Base-by-base conservation (phyloP, 2,329 filamentous ascomycete species). In the Aspergillus oerlinghausenensis region DNA sequence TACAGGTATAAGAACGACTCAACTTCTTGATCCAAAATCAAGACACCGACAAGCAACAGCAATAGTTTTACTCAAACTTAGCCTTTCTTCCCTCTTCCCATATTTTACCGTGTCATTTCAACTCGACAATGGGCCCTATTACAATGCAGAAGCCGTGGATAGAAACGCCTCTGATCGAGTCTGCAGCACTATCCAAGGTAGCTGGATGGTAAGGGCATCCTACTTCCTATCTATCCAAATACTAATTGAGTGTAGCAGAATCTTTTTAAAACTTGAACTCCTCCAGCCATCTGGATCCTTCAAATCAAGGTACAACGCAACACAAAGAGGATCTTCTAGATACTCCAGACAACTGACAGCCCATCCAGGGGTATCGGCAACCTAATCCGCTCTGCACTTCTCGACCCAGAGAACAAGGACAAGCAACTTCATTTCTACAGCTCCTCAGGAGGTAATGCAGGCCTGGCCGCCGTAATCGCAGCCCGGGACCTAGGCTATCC, bases 211-310 rank as follows among this genome's bases (percentile, higher is more conserved):
- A 64, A 52, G 60, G 43, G 49, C 14, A 45, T 19, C 17, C 8
- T 14, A 50, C 21, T 14, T 10, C 49, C 48, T 21, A 21, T 29
- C 32, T 6, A 49, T 40, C 45, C 7, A 55, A 29, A 50, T 50
- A 51, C 25, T 5, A 38, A 14, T 7, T 29, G 28, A 10, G 47
- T 49, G 6, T 52, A 76, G 89, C 78, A 87, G 87, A 78, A 84
- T 94, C 67, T 89, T 88, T 70, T 85, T 94, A 67, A 94, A 94
- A 73, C 82, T 93, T 53, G 90, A 94, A 61, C 87, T 87, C 66
- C 82, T 92, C 38, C 90, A 95, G 69, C 90, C 89, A 1, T 88
- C 86, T 3, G 88, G 88, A 60, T 91, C 88, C 29, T 95, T 94
- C 81, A 92, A 94, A 72, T 90, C 88, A 38, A 82, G 85, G 72